These are phyloP conservation scores for Neofusicoccum laricinum DNA, from an alignment of 2,329 filamentous ascomycete genomes.

Conservation along the genomic window DNA sequence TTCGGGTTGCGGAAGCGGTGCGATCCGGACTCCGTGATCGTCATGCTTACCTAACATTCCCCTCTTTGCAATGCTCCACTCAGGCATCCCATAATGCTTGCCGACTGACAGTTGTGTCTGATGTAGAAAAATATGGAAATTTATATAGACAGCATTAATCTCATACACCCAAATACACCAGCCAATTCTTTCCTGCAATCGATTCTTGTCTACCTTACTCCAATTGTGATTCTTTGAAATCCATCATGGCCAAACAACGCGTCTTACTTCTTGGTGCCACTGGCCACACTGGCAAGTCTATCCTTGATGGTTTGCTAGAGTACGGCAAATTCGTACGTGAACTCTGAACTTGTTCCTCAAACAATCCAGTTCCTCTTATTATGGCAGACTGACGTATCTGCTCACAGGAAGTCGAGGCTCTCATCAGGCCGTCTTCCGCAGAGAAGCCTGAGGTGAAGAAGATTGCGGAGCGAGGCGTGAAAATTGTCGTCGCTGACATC, in stretches of 20 bases:
- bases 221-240: background rate
- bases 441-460: slow-evolving; percentile 3
- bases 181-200: too few species aligned
- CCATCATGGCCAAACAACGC: background rate
- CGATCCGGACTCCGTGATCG: background rate
- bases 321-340: background rate
- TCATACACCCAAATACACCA: too few species aligned
- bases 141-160: too few species aligned
- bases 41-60: background rate
- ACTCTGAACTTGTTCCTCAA: too few species aligned
- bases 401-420: background rate
- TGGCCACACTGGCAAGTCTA: background rate
- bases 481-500: slow-evolving; percentile 1
- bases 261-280: slow-evolving; percentile 1
- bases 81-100: background rate
- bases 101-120: too few species aligned
- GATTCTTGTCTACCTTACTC: too few species aligned
- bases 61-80: background rate
- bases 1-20: background rate
- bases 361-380: too few species aligned
- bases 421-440: background rate
- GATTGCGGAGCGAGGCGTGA: background rate
- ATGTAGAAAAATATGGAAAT: too few species aligned
- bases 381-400: background rate
- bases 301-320: background rate